Percentiles rank a stretch among this genome's conserved stretches.
Evolutionary conservation across 2,329 filamentous ascomycete genomes (phyloP).

Genomic region (Colletotrichum agaves): DNA sequence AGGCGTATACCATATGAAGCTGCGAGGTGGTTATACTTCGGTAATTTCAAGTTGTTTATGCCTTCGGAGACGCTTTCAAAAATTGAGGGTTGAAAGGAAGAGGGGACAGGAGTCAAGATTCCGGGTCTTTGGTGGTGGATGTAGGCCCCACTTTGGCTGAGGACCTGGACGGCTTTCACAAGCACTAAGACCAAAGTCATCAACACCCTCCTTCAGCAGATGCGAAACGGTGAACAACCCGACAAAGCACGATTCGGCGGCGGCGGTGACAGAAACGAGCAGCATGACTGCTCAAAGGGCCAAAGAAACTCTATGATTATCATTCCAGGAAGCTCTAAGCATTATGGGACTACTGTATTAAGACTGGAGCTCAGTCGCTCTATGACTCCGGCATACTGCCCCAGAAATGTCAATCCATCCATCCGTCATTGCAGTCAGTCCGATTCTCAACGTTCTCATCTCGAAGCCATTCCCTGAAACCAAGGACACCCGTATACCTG

Average conservation of each 20-base stretch:
- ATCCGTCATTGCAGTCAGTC: not conserved
- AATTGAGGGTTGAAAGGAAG: no score
- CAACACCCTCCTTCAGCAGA: not conserved
- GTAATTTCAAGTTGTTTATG: no score
- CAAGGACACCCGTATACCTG: fast-evolving
- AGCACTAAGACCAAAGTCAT: not conserved
- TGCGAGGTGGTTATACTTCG: no score
- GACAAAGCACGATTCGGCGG: no score
- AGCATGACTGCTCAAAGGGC: not conserved
- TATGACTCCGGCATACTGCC: not conserved
- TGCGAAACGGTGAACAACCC: no score
- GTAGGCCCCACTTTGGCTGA: not conserved
- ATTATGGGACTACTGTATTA: slow-evolving; percentile 20
- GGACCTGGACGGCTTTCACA: no score
- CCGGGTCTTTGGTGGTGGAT: no score
- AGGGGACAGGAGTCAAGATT: no score
- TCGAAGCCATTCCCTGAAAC: not conserved
- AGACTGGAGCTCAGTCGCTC: not conserved
- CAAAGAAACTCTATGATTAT: not conserved
- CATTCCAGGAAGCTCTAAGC: not conserved
- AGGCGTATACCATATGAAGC: no score
- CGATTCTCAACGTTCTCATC: not conserved
- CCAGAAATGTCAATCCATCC: not conserved
- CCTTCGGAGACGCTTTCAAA: no score
- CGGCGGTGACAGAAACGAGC: not conserved